Evolutionary conservation across 352 stramenopile species (phyloP), one percentile per base, ranked within the genome.

Genomic region (Sclerospora graminicola): DNA sequence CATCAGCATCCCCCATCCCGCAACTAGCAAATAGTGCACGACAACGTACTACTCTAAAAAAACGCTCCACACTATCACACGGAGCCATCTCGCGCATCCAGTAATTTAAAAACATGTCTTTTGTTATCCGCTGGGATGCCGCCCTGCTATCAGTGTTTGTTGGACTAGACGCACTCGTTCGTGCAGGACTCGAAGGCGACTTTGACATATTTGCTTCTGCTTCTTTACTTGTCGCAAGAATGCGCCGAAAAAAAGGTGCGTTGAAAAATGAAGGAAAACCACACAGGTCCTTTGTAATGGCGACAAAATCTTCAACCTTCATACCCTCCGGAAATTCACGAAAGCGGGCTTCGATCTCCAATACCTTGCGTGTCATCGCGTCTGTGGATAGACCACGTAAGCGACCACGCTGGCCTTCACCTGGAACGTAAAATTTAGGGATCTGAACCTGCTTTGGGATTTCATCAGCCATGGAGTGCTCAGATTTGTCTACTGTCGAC

Each of bases 181-280:
- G 33, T 44, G 37, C 44, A 5, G 51, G 43, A n/a, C 42, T 62
- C 9, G 43, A 46, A 15, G 39, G 42, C 0, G 47, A 32, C 41
- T 66, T 63, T 3, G 39, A 31, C 31, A 41, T 57, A 24, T 47
- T 56, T 38, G 68, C 57, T 34, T 45, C 52, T 16, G 13, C 40
- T 31, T 26, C 38, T 9, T 37, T 44, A 3, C 47, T 36, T 0
- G 54, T 66, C 23, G 59, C 49, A 11, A 81, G 43, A 38, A 99
- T 97, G 5, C 95, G 76, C 32, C 82, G 66, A 60, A 97, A 99
- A 24, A 99, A 84, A 32, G 95, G 91, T 23, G 84, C 83, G 57
- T 98, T 98, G 60, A 98, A 98, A 67, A 98, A 99, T 15, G 90
- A 97, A n/a, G 95, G 95, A 63, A 99, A 98, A 7, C 85, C 80